These are phyloP conservation scores for Fraxinus latifolia DNA, from an alignment of 305 asterid genomes.

Conservation along the genomic window DNA sequence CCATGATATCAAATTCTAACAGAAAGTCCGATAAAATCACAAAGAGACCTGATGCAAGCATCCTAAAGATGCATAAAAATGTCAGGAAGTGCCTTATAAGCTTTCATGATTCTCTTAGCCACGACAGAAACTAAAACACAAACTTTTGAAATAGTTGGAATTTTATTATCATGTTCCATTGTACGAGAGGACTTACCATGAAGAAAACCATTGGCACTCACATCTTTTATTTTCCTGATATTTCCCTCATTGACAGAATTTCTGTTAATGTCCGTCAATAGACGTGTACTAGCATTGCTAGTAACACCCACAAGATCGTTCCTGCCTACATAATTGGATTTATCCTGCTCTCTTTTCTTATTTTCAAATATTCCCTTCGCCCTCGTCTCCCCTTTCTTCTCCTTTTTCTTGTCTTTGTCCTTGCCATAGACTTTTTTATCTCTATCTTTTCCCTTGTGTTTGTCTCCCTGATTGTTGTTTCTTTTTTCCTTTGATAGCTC, in stretches of 20 bases:
- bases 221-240: constrained; percentile 41
- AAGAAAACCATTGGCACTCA: constrained; percentile 39
- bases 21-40: constrained; percentile 3
- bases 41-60: constrained; percentile 19
- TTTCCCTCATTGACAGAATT: constrained; percentile 27
- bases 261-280: constrained; percentile 21
- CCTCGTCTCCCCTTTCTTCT: constrained; percentile 25
- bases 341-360: constrained; percentile 27
- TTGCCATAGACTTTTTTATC: constrained; percentile 35
- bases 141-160: neutral
- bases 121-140: neutral
- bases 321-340: constrained; percentile 26
- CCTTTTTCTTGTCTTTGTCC: constrained; percentile 39
- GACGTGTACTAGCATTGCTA: constrained; percentile 15
- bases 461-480: constrained; percentile 32
- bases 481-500: constrained; percentile 40
- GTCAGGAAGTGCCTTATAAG: neutral
- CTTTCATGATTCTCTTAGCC: neutral
- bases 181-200: constrained; percentile 48
- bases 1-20: neutral
- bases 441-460: constrained; percentile 31
- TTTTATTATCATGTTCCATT: constrained; percentile 14
- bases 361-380: constrained; percentile 29
- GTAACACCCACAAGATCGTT: constrained; percentile 26
- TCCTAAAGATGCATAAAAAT: constrained; percentile 1